Evolutionary conservation across 2,329 filamentous ascomycete species (phyloP).

Genomic region (Hypoxylon sp.): DNA sequence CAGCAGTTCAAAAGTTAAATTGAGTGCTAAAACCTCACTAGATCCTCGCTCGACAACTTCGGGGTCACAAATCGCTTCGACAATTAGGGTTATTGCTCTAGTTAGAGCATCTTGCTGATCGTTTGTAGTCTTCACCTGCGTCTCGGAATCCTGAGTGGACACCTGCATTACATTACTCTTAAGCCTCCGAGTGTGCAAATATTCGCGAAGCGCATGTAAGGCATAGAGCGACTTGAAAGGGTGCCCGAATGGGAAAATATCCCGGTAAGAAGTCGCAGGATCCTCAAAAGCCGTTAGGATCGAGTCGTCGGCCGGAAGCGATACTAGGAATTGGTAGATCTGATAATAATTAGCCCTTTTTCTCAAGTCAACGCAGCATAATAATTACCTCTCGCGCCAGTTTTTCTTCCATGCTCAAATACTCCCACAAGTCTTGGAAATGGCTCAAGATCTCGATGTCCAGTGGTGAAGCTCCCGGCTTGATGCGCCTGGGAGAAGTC

Average conservation of each 20-base stretch:
- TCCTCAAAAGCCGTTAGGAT: slow-evolving; percentile 70
- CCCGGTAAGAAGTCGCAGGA: slow-evolving; percentile 62
- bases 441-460: slow-evolving; percentile 84
- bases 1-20: slow-evolving; percentile 66
- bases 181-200: slow-evolving; percentile 60
- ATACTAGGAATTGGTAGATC: slow-evolving; percentile 77
- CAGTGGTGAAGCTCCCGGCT: slow-evolving; percentile 68
- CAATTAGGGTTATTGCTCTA: slow-evolving; percentile 66
- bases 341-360: slow-evolving; percentile 44
- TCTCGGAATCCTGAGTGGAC: slow-evolving; percentile 42
- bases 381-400: slow-evolving; percentile 72
- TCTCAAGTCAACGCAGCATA: not conserved
- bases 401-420: slow-evolving; percentile 78
- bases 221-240: slow-evolving; percentile 82
- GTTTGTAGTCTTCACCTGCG: slow-evolving; percentile 40
- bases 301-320: slow-evolving; percentile 75
- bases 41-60: slow-evolving; percentile 61
- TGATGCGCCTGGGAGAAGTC: slow-evolving; percentile 58
- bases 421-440: slow-evolving; percentile 85
- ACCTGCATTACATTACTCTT: slow-evolving; percentile 45
- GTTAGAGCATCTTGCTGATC: slow-evolving; percentile 53
- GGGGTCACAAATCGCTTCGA: slow-evolving; percentile 70
- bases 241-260: slow-evolving; percentile 75
- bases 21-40: slow-evolving; percentile 59
- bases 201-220: slow-evolving; percentile 73